Evolutionary conservation across 2,329 filamentous ascomycete genomes (phyloP).

Genomic region (Fusarium sp.): DNA sequence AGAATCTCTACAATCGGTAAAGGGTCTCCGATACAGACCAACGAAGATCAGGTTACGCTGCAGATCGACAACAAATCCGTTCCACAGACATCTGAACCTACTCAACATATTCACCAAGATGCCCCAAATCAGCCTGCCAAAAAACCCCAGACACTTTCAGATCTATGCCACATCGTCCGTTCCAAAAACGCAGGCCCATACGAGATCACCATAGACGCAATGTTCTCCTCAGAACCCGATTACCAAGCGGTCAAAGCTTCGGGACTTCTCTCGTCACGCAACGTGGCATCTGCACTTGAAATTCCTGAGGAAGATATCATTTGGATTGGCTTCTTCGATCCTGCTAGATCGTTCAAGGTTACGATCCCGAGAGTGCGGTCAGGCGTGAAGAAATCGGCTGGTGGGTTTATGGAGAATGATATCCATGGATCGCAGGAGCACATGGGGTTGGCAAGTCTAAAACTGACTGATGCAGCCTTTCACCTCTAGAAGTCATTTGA

Average conservation of each 20-base stretch:
- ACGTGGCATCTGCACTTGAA: constrained; percentile 41
- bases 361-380: constrained; percentile 29
- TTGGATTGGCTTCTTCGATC: constrained; percentile 59
- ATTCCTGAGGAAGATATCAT: constrained; percentile 49
- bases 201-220: constrained; percentile 65
- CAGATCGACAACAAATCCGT: not conserved
- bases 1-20: constrained; percentile 12
- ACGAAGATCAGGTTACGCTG: not conserved
- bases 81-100: not conserved
- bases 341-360: constrained; percentile 61
- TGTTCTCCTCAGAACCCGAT: constrained; percentile 55
- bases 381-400: constrained; percentile 30
- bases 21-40: not conserved
- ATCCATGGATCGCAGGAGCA: constrained; percentile 44
- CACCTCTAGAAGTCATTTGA: not conserved
- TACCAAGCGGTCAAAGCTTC: constrained; percentile 48
- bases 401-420: constrained; percentile 43
- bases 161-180: constrained; percentile 58
- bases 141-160: constrained; percentile 36
- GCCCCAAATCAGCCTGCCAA: fast-evolving
- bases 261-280: constrained; percentile 14
- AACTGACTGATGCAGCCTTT: not conserved
- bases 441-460: constrained; percentile 29
- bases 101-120: not conserved
- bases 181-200: constrained; percentile 62